These are phyloP conservation scores for Parasarocladium wereldwijsianum DNA, from an alignment of 2,329 filamentous ascomycete genomes.

Conservation along the genomic window DNA sequence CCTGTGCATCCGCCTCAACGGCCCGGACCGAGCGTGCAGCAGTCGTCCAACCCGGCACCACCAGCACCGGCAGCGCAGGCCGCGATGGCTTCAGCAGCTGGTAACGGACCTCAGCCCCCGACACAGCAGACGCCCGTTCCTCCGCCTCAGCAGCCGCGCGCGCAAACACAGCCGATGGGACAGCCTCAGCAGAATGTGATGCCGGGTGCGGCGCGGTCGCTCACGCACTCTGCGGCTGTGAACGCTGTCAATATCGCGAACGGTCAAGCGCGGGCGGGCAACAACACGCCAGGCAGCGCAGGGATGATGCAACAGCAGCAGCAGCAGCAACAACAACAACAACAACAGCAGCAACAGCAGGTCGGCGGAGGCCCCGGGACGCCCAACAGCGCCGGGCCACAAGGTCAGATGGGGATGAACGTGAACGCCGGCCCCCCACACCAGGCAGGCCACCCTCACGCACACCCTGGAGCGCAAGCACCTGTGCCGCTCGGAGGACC, in stretches of 20 bases:
- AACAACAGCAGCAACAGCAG: slow-evolving; percentile 9
- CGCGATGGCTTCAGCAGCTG: neutral
- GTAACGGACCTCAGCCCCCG: slow-evolving; percentile 1
- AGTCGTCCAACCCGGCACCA: slow-evolving; percentile 1
- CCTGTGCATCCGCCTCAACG: slow-evolving; percentile 4
- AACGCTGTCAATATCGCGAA: slow-evolving; percentile 6
- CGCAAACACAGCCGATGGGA: slow-evolving; percentile 2
- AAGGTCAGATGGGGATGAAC: slow-evolving; percentile 5
- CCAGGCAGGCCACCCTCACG: slow-evolving; percentile 29
- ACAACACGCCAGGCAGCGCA: slow-evolving; percentile 3
- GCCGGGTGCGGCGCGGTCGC: slow-evolving; percentile 5
- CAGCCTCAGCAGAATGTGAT: no score
- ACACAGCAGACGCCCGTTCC: neutral
- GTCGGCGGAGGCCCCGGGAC: slow-evolving; percentile 8
- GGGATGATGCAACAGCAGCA: slow-evolving; percentile 9
- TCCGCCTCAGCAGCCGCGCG: neutral
- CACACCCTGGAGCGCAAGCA: slow-evolving; percentile 29
- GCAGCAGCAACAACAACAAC: slow-evolving; percentile 12
- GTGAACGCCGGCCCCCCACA: no score
- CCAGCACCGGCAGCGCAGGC: slow-evolving; percentile 1
- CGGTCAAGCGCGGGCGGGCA: no score
- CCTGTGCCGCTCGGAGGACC: slow-evolving; percentile 24
- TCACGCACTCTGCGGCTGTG: slow-evolving; percentile 7
- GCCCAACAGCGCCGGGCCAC: slow-evolving; percentile 10
- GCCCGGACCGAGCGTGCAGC: slow-evolving; percentile 2